Conservation (phyloP, 306 rosid genomes). For the Cyclanthera cordifolia region DNA sequence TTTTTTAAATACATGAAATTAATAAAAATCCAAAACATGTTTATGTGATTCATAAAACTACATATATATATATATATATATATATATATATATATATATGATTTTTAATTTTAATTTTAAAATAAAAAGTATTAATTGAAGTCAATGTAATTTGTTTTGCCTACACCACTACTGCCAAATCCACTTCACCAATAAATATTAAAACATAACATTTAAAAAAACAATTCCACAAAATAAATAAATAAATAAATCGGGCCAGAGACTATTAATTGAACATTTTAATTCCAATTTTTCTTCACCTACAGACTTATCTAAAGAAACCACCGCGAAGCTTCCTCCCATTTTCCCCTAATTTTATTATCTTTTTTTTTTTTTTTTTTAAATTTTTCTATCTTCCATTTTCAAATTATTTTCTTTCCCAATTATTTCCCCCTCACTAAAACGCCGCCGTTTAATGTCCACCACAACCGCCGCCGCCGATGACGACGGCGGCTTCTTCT, state of each 20-base stretch:
- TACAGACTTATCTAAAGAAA: too few species aligned
- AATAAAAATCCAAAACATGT: too few species aligned
- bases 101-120: too few species aligned
- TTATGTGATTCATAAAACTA: too few species aligned
- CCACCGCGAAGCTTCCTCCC: slow-evolving; percentile 10
- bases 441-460: slow-evolving; percentile 6
- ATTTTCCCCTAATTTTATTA: neutral
- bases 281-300: neutral
- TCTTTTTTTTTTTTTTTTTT: neutral
- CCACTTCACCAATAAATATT: too few species aligned
- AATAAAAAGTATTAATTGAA: too few species aligned
- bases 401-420: neutral
- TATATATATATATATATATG: too few species aligned
- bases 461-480: slow-evolving; percentile 20
- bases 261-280: neutral
- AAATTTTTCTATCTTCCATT: neutral
- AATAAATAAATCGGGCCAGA: neutral
- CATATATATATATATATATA: too few species aligned
- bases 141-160: too few species aligned
- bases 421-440: too few species aligned
- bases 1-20: too few species aligned
- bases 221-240: neutral
- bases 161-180: too few species aligned
- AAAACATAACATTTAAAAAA: neutral
- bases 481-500: neutral